Evolutionary conservation across 108 stramenopile genomes (phyloP), one percentile per base, ranked within the genome.

Genomic region (Epipyxis sp.): DNA sequence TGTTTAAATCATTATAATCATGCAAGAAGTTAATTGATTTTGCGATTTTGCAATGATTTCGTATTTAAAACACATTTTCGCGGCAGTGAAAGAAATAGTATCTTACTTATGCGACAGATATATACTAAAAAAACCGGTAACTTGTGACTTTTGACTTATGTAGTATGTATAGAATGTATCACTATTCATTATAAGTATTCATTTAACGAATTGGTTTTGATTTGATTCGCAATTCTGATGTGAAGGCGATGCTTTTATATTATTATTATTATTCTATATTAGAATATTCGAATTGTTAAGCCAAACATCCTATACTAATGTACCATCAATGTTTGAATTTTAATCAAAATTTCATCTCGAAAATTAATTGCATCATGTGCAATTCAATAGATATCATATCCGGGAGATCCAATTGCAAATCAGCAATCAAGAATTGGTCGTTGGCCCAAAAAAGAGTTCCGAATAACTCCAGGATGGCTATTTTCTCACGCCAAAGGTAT

Each of bases 401-500:
- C 78, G 13, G 78, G 69, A 32, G 78, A 59, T n/a, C 78, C 78
- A 13, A 61, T 58, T 32, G 16, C 42, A 32, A 61, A 79, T 10
- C 65, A 42, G 40, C 69, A 72, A 44, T 32, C 43, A 41, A 62
- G 78, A 69, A 78, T 78, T 10, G 84, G 82, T 30, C 25, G 42
- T 0, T 85, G 84, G 84, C 40, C 42, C 13, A 20, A 76, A 29
- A 74, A 76, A 43, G 50, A 59, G n/a, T 80, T 69, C 10, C 37
- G 40, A 16, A 46, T 80, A 6, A 39, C 78, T 16, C 2, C 45
- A 30, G 82, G 82, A 0, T 85, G 84, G 84, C 59, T 13, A 37
- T 79, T 85, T 41, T 54, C 69, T 35, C 16, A 39, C 20, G 84
- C 68, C 29, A 34, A 83, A 65, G 77, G 80, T n/a, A n/a, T n/a